These are phyloP conservation scores for Penicillium crustosum DNA, from an alignment of 2,329 filamentous ascomycete genomes.

Conservation along the genomic window DNA sequence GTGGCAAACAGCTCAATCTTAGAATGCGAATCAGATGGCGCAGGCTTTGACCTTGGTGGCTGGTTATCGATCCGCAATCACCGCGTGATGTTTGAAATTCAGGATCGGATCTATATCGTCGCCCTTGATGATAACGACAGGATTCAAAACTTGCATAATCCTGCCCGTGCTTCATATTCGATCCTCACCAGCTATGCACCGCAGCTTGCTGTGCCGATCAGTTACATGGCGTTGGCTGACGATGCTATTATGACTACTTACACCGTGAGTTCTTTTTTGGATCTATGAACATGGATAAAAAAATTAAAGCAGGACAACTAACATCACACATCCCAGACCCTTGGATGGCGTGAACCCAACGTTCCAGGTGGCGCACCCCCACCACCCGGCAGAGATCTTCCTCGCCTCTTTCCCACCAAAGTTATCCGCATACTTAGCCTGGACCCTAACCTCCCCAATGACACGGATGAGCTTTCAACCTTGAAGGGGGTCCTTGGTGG, in stretches of 20 bases:
- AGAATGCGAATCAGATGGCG: slow-evolving; percentile 44
- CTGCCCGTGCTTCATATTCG: slow-evolving; percentile 32
- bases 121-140: slow-evolving; percentile 39
- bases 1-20: slow-evolving; percentile 36
- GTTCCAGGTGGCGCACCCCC: slow-evolving; percentile 16
- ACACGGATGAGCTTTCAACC: background rate
- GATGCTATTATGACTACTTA: slow-evolving; percentile 51
- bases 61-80: slow-evolving; percentile 48
- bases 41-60: slow-evolving; percentile 48
- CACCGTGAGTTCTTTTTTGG: slow-evolving; percentile 30
- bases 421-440: slow-evolving; percentile 43
- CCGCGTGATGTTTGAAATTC: slow-evolving; percentile 47
- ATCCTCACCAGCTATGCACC: slow-evolving; percentile 38
- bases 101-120: slow-evolving; percentile 46
- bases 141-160: slow-evolving; percentile 22
- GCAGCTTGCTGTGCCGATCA: slow-evolving; percentile 45
- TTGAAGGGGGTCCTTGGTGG: background rate
- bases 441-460: slow-evolving; percentile 30
- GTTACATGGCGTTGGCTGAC: slow-evolving; percentile 50
- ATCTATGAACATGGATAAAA: background rate
- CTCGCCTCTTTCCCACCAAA: slow-evolving; percentile 42
- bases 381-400: slow-evolving; percentile 23
- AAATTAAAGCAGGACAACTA: slow-evolving; percentile 6
- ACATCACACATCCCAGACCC: slow-evolving; percentile 25
- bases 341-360: slow-evolving; percentile 31